These are phyloP conservation scores for Przewalskia tangutica DNA, from an alignment of 257 asterid genomes.

Conservation along the genomic window DNA sequence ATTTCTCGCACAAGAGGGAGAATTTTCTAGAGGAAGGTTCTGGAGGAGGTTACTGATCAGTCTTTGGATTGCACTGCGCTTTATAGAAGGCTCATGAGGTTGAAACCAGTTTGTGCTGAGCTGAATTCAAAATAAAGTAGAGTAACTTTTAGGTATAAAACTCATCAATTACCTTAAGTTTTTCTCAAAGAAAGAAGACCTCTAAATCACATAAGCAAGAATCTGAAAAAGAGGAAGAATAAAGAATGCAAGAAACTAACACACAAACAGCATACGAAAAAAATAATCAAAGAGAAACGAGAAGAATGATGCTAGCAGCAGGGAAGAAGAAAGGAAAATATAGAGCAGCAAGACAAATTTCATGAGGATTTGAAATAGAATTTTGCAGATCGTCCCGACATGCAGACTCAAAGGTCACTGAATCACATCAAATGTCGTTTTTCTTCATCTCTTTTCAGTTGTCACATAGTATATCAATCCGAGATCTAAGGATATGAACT, in stretches of 20 bases:
- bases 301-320: neutral
- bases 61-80: conserved; percentile 58
- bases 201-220: neutral
- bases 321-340: neutral
- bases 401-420: neutral
- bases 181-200: neutral
- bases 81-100: conserved; percentile 64
- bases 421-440: neutral
- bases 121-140: conserved; percentile 25
- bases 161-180: neutral
- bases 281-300: neutral
- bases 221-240: neutral
- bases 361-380: neutral
- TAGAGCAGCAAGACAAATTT: neutral
- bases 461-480: neutral
- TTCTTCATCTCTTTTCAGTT: neutral
- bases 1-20: conserved; percentile 30
- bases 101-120: conserved; percentile 76
- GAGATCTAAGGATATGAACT: neutral
- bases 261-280: neutral
- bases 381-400: neutral
- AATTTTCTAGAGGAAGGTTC: conserved; percentile 33
- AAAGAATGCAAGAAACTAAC: neutral
- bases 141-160: conserved; percentile 6
- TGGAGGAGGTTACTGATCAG: conserved; percentile 53